phyloP scores from a whole-genome alignment of 352 stramenopile genomes.

The Phytophthora tentaculata region DNA sequence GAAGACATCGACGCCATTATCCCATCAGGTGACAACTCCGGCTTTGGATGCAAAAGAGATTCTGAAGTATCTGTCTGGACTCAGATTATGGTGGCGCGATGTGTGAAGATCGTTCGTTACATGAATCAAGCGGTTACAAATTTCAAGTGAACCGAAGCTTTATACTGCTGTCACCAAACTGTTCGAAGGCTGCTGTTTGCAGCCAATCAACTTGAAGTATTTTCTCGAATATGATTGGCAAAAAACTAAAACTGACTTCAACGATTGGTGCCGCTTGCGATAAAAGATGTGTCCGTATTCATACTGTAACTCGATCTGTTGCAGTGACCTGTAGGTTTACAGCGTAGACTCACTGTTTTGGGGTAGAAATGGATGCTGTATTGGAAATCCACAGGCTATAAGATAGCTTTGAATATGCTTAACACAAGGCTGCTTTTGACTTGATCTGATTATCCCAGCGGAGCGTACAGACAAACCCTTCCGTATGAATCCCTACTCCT shows the following conservation, averaged over 20 bases:
- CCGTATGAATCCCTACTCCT: no score
- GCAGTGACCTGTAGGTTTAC: no score
- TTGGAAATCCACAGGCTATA: not conserved
- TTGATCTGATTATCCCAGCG: not conserved
- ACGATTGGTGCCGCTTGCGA: not conserved
- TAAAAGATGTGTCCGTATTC: no score
- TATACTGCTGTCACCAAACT: not conserved
- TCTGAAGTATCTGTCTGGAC: constrained; percentile 1
- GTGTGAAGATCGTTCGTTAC: not conserved
- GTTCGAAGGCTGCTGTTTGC: not conserved
- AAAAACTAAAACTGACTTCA: not conserved
- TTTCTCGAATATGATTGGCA: not conserved
- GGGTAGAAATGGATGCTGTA: not conserved
- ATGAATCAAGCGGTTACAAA: not conserved
- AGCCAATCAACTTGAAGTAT: not conserved
- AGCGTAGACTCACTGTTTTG: no score
- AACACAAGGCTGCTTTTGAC: not conserved
- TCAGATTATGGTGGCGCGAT: constrained; percentile 6
- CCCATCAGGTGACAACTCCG: not conserved
- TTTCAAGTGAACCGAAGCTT: not conserved
- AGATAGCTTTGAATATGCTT: not conserved
- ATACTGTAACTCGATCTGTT: no score
- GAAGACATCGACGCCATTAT: constrained; percentile 10
- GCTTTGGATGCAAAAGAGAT: constrained; percentile 10
- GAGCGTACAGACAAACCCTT: no score